Evolutionary conservation across 495 filamentous ascomycete genomes (phyloP).

Genomic region (Neurospora pannonica): DNA sequence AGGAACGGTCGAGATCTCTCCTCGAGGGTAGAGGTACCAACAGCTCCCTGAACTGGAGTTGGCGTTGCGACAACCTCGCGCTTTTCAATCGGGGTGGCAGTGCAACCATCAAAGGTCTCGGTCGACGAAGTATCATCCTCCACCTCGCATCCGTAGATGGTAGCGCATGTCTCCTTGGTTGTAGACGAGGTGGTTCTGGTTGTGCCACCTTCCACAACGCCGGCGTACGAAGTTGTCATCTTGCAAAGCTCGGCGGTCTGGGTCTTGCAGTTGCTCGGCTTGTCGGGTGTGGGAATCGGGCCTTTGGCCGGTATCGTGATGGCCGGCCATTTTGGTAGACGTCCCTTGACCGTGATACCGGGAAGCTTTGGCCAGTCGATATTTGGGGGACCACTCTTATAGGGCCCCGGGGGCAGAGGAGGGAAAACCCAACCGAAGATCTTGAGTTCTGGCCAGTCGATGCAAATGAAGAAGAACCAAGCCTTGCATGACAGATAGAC

Average conservation of each 20-base stretch:
- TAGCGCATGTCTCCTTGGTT: neutral
- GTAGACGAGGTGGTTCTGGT: neutral
- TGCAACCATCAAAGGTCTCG: too few species aligned
- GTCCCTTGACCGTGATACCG: conserved; percentile 7
- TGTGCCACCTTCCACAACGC: neutral
- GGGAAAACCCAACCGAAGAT: conserved; percentile 6
- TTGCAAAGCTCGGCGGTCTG: conserved; percentile 5
- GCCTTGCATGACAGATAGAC: neutral
- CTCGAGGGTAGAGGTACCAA: too few species aligned
- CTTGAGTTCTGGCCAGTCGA: neutral
- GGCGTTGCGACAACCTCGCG: too few species aligned
- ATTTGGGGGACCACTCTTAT: neutral
- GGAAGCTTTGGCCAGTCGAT: neutral
- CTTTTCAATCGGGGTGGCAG: too few species aligned
- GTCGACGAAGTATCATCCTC: too few species aligned
- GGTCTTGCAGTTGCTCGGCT: conserved; percentile 2
- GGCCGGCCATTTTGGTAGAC: conserved; percentile 9
- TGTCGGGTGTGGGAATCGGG: neutral
- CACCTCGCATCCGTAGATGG: conserved; percentile 3
- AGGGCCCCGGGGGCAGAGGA: neutral
- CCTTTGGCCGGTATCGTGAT: conserved; percentile 11
- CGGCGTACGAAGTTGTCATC: conserved; percentile 1
- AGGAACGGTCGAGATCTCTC: too few species aligned
- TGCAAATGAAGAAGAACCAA: conserved; percentile 3
- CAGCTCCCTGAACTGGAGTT: too few species aligned